phyloP scores from a whole-genome alignment of 106 monocot genomes.

The Vanilla planifolia region DNA sequence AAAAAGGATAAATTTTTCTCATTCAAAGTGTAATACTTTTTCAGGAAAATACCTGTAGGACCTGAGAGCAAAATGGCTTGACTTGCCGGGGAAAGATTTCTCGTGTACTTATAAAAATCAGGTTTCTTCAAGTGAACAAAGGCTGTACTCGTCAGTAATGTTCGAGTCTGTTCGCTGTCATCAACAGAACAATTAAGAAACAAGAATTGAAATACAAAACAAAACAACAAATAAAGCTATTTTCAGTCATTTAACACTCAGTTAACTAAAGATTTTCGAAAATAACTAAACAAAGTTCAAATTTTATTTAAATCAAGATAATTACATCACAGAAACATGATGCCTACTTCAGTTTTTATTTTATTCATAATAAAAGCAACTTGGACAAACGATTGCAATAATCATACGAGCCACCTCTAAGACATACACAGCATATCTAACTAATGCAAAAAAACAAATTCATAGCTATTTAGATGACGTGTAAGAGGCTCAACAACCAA shows the following conservation, averaged over 20 bases:
- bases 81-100: constrained; percentile 77
- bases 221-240: not conserved
- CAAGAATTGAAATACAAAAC: not conserved
- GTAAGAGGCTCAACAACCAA: too few species aligned
- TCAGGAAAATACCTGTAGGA: constrained; percentile 56
- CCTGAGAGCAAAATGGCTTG: constrained; percentile 62
- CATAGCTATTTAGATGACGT: too few species aligned
- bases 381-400: too few species aligned
- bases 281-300: not conserved
- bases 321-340: too few species aligned
- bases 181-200: not conserved
- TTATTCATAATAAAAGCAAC: too few species aligned
- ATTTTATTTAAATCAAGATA: too few species aligned
- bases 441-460: too few species aligned
- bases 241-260: not conserved
- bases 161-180: constrained; percentile 56
- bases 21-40: too few species aligned
- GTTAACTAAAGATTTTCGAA: not conserved
- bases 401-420: too few species aligned
- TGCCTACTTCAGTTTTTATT: too few species aligned
- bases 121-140: constrained; percentile 78
- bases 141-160: constrained; percentile 65
- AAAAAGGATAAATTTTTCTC: not conserved
- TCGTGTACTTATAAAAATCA: constrained; percentile 48
- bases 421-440: too few species aligned